Conservation (phyloP, 2,329 filamentous ascomycete genomes). For the Dactylonectria estremocensis region DNA sequence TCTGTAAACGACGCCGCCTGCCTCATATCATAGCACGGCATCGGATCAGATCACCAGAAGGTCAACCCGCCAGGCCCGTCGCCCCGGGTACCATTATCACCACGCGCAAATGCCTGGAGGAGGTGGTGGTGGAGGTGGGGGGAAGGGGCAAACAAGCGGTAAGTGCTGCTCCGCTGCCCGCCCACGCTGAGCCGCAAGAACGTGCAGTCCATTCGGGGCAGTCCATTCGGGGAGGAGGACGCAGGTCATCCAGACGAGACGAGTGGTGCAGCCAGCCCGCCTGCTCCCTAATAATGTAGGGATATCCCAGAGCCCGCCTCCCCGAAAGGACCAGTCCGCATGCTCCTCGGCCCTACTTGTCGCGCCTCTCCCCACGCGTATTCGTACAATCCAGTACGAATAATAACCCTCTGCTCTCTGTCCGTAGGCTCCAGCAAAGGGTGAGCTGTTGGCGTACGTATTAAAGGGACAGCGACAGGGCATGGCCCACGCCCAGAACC, state of each 20-base stretch:
- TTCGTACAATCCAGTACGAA: conserved; percentile 20
- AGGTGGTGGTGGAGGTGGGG: not conserved
- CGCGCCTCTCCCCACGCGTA: conserved; percentile 1
- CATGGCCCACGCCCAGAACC: not conserved
- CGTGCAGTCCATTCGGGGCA: not conserved
- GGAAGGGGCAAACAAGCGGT: not conserved
- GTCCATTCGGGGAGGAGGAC: not conserved
- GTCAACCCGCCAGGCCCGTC: not conserved
- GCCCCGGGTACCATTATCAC: not conserved
- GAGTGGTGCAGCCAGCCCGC: not conserved
- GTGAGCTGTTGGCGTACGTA: not conserved
- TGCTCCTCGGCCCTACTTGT: not conserved
- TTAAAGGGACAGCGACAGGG: conserved; percentile 12
- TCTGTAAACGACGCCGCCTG: not conserved
- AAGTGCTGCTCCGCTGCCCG: not conserved
- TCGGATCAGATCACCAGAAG: not conserved
- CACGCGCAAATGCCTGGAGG: not conserved
- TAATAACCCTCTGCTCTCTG: conserved; percentile 12
- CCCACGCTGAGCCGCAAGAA: not conserved
- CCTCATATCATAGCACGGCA: not conserved
- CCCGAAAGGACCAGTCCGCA: not conserved
- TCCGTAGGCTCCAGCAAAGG: not conserved
- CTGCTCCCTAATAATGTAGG: not conserved
- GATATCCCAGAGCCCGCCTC: conserved; percentile 1
- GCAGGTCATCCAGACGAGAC: not conserved